Evolutionary conservation across 1,284 basidiomycete species (phyloP).

Genomic region (Cryptococcus sp.): DNA sequence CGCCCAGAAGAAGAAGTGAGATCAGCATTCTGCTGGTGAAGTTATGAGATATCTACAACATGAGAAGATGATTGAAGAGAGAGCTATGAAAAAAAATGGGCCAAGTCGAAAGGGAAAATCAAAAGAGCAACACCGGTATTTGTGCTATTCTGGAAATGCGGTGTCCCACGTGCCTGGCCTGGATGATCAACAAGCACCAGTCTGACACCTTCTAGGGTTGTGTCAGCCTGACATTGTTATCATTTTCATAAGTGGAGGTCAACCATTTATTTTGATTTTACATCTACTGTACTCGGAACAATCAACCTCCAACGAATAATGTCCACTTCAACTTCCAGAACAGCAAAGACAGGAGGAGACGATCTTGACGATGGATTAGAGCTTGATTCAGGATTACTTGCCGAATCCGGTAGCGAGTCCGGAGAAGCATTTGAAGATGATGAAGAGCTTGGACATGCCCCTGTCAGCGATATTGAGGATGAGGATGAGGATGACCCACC

Average conservation of each 20-base stretch:
- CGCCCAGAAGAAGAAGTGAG: background rate
- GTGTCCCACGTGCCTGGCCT: too few relatives aligned
- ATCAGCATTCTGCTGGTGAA: too few relatives aligned
- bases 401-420: conserved; percentile 20
- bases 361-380: conserved; percentile 33
- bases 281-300: background rate
- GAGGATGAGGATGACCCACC: background rate
- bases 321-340: background rate
- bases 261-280: conserved; percentile 2
- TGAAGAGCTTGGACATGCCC: conserved; percentile 6
- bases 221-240: background rate
- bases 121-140: too few relatives aligned
- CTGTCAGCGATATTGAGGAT: background rate
- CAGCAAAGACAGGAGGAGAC: conserved; percentile 17
- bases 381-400: conserved; percentile 6
- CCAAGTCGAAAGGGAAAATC: too few relatives aligned
- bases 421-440: conserved; percentile 12
- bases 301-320: background rate
- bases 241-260: conserved; percentile 1
- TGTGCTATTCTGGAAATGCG: too few relatives aligned
- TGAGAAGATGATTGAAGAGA: too few relatives aligned
- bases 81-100: too few relatives aligned
- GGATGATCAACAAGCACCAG: too few relatives aligned
- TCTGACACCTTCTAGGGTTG: too few relatives aligned
- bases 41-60: too few relatives aligned